Percentiles rank a stretch among this genome's conserved stretches.
Conservation (phyloP, 1,284 basidiomycete genomes). For the Fomitopsis pinicola region DNA sequence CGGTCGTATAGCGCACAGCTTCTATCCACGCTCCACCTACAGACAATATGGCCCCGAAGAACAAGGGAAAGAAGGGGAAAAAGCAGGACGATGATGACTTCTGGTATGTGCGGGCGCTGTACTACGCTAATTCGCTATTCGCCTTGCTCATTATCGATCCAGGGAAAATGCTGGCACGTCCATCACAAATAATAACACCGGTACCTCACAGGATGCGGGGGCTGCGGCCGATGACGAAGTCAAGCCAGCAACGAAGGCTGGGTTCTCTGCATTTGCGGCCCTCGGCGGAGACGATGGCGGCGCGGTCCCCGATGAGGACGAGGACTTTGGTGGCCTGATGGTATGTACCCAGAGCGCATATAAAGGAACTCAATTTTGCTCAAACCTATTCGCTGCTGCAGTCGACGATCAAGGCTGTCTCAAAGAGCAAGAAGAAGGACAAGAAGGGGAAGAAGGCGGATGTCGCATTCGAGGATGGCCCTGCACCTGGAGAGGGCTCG, state of each 20-base stretch:
- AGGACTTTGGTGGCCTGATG: constrained; percentile 83
- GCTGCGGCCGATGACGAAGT: constrained; percentile 42
- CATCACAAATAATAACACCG: constrained; percentile 40
- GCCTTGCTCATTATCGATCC: constrained; percentile 8
- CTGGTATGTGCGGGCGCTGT: constrained; percentile 51
- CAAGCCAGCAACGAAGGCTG: constrained; percentile 18
- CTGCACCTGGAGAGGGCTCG: constrained; percentile 29
- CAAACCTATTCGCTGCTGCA: constrained; percentile 9
- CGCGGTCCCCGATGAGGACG: constrained; percentile 62
- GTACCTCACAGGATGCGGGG: constrained; percentile 27
- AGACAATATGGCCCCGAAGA: constrained; percentile 79
- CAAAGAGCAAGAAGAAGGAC: constrained; percentile 45
- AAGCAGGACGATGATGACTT: constrained; percentile 77
- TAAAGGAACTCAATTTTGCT: background rate
- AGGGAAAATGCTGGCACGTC: constrained; percentile 71
- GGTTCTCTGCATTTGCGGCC: constrained; percentile 51
- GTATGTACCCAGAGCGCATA: constrained; percentile 38
- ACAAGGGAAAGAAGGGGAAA: constrained; percentile 84
- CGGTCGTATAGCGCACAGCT: background rate
- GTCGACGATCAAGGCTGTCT: constrained; percentile 48
- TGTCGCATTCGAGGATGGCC: constrained; percentile 32
- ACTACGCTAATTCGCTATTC: constrained; percentile 1
- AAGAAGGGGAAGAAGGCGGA: constrained; percentile 55
- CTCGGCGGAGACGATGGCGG: constrained; percentile 44
- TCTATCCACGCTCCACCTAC: background rate